These are phyloP conservation scores for Aphanocladium album DNA, from an alignment of 2,329 filamentous ascomycete genomes.

Conservation along the genomic window DNA sequence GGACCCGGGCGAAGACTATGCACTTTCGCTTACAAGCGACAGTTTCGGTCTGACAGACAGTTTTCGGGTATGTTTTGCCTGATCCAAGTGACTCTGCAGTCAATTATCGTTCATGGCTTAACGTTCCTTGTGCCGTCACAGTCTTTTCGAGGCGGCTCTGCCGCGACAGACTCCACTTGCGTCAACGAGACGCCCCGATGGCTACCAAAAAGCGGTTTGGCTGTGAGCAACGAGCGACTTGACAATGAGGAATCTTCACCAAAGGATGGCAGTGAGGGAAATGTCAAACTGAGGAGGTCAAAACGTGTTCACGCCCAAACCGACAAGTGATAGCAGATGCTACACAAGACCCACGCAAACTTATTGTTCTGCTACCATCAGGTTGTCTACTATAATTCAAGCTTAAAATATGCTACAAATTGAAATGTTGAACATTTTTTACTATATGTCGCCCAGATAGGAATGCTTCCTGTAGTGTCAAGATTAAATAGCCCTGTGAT, in stretches of 20 bases:
- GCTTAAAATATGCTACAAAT: too few species aligned
- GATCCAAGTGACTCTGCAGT: background rate
- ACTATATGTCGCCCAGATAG: too few species aligned
- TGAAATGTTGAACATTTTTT: too few species aligned
- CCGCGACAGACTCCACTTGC: background rate
- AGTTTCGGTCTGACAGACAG: background rate
- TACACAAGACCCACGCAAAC: too few species aligned
- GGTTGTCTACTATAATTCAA: too few species aligned
- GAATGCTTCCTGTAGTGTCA: too few species aligned
- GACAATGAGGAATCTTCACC: background rate
- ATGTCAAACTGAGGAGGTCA: background rate
- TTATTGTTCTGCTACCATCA: too few species aligned
- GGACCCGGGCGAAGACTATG: background rate
- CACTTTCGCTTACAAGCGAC: background rate
- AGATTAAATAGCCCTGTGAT: too few species aligned
- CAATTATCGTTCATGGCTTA: background rate
- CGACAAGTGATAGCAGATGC: background rate
- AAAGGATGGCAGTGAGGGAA: background rate
- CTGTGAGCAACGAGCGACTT: background rate
- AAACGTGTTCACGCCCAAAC: background rate
- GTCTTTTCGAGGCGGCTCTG: background rate
- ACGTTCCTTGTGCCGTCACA: background rate
- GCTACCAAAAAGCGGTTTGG: background rate
- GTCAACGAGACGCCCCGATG: background rate
- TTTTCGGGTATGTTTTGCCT: background rate